Evolutionary conservation across 176 grass and related monocot genomes (phyloP), one percentile per base, ranked within the genome.

Genomic region (Oryza glaberrima): DNA sequence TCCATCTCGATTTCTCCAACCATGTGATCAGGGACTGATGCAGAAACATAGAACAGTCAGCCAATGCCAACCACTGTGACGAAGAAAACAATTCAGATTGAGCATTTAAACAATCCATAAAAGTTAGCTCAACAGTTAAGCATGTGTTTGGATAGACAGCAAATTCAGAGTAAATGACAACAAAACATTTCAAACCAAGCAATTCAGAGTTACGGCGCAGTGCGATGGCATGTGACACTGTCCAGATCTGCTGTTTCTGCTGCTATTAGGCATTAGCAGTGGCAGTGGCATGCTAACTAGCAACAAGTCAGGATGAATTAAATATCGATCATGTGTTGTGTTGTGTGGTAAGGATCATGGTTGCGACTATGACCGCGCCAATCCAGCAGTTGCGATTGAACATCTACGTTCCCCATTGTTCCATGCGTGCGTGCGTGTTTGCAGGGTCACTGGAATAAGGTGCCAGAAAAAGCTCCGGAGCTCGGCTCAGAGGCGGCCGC

Each of bases 1-100:
- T 94, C 89, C 44, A 90, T 74, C 67, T 95, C 96, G 79, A 94
- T 88, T 94, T 98, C 89, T 68, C 93, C 91, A 11, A 98, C 81
- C 85, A 92, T 84, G 46, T 84, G 85, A 19, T 82, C 88, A 70
- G 93, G 88, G 73, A 98, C 96, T 98, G 88, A 30, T 84, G 77
- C 26, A 10, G 81, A 83, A 54, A 70, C 5, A 64, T 54, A 48
- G 36, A 64, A 77, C 9, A 78, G 74, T 79, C 69, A 83, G 40
- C 40, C 40, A 41, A 41, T 41, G 14, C 28, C 17, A 64, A 65
- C 67, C 20, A 44, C n/a, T n/a, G n/a, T n/a, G n/a, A n/a, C 38
- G 3, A 17, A 69, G 38, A 22, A 6, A 78, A 22, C 7, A 22
- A 47, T 61, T 63, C 9, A 28, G 63, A 72, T 52, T 19, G 23